Base-by-base conservation (phyloP, 768 basidiomycete genomes). In the Russula sp. region DNA sequence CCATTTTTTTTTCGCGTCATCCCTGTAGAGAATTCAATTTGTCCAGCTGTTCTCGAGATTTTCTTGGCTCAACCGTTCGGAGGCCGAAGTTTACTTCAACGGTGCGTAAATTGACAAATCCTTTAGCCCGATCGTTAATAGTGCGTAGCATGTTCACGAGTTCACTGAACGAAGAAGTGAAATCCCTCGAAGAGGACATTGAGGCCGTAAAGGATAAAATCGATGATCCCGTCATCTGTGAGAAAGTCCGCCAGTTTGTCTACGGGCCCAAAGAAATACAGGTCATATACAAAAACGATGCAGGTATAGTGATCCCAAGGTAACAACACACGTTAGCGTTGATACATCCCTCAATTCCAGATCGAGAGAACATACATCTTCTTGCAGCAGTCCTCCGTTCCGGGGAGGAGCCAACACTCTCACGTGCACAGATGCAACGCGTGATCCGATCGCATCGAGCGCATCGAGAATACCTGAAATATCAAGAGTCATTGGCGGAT, bases 61-160 rank as follows among this genome's bases (percentile, higher is more conserved):
- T 98, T 99, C 79, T 83, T 98, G 18, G 97, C 97, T 0, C 88
- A 95, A 71, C 97, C 97, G 2, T 99, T 99, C 72, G 97, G 97
- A 3, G 92, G 94, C 6, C 85, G 85, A 64, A 94, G 91, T 72
- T 78, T 99, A 31, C 79, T 98, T 18, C 97, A 99, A 74, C 81
- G 92, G 93, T 89, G 76, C 65, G 10, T 48, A 16, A 45, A 31
- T 11, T 31, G 44, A 32, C 22, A 34, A 31, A 35, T 11, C 40
- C 13, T 34, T 40, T 37, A 35, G 31, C 50, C 32, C 45, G n/a
- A 22, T 32, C 50, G 44, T 49, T 58, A 40, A 48, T 52, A 64
- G 11, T 22, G 20, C 27, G 9, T 27, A 94, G 94, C 52, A 97
- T 99, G 94, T 99, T 98, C 76, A 94, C 93, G 1, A 89, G 89